These are phyloP conservation scores for Talaromyces sp. DNA, from an alignment of 2,329 filamentous ascomycete species.

Conservation along the genomic window DNA sequence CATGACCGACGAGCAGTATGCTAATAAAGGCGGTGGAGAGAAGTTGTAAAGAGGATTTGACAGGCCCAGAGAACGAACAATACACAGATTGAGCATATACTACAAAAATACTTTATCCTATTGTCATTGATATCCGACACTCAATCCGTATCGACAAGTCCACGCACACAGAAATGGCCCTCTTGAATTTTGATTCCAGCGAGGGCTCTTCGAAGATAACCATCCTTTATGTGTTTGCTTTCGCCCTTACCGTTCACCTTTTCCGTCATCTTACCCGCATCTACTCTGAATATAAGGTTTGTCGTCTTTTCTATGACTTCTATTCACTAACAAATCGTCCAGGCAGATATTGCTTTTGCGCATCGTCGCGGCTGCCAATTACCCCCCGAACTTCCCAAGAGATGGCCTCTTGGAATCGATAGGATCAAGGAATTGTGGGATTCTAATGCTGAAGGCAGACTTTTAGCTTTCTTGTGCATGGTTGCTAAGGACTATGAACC, in stretches of 20 bases:
- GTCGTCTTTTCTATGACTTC: background rate
- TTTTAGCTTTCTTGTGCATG: constrained; percentile 16
- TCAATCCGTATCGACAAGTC: background rate
- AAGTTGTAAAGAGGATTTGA: background rate
- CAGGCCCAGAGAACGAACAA: background rate
- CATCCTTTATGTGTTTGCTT: background rate
- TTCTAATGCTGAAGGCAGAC: constrained; percentile 13
- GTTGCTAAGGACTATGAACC: constrained; percentile 21
- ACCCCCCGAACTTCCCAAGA: constrained; percentile 28
- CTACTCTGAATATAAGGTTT: background rate
- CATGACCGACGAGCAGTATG: background rate
- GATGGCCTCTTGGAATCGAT: constrained; percentile 33
- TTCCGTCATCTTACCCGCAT: background rate
- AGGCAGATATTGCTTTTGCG: background rate
- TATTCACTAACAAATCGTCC: background rate
- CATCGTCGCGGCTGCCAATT: constrained; percentile 20
- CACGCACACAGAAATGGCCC: background rate
- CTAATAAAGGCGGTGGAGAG: background rate
- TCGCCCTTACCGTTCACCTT: background rate
- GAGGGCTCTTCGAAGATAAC: background rate
- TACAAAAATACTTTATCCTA: background rate
- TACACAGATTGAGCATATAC: background rate
- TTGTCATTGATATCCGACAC: background rate
- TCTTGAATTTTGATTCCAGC: background rate
- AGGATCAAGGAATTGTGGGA: constrained; percentile 17